A percentile compares a stretch with the other conserved stretches of the same genome.
Evolutionary conservation across 176 grass and related monocot species (phyloP).

Genomic region (maize (Zea mays)): DNA sequence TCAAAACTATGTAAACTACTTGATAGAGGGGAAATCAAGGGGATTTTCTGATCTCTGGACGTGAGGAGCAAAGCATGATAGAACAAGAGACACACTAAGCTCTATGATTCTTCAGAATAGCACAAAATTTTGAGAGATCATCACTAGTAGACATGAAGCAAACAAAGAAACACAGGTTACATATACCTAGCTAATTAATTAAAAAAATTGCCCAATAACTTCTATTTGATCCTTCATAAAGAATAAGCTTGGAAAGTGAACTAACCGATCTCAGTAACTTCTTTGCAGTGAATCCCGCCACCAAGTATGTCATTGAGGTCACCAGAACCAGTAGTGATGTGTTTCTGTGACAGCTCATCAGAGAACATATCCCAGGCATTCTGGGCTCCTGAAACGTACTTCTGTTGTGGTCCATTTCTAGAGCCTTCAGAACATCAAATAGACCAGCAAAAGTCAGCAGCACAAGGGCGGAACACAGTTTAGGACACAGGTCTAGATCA

Average conservation of each 20-base stretch:
- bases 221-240: conserved; percentile 6
- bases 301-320: conserved; percentile 80
- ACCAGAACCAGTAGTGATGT: conserved; percentile 78
- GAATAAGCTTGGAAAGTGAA: not conserved
- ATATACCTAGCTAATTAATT: conserved; percentile 3
- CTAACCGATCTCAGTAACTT: conserved; percentile 91
- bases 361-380: conserved; percentile 98
- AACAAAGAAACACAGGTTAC: conserved; percentile 22
- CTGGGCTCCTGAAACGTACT: conserved; percentile 56
- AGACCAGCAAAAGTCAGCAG: not conserved
- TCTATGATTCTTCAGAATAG: conserved; percentile 1
- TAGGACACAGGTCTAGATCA: not conserved
- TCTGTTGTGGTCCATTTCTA: not conserved
- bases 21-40: not conserved
- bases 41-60: conserved; percentile 8
- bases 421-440: not conserved
- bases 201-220: not conserved
- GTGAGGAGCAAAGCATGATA: not conserved
- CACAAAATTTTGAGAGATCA: not conserved
- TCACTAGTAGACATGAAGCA: conserved; percentile 1
- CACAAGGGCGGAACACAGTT: not conserved
- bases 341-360: conserved; percentile 83
- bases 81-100: not conserved
- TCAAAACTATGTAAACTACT: not conserved
- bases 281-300: conserved; percentile 93